Conservation (phyloP, 371 early-diverging fungal genomes). For the Apophysomyces elegans region DNA sequence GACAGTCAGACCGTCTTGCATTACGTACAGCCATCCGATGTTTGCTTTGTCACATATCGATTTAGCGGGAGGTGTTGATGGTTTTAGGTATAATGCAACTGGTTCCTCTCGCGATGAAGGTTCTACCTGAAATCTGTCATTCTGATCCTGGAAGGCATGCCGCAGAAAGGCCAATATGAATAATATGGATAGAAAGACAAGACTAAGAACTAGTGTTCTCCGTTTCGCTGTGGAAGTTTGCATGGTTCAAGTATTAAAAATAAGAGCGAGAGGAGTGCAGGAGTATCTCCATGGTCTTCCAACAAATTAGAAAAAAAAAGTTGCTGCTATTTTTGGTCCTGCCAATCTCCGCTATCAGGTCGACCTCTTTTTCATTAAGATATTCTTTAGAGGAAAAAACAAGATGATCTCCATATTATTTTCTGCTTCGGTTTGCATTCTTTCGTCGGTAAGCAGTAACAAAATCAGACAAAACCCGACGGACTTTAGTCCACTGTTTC, state of each 20-base stretch:
- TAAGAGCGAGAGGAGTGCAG: background rate
- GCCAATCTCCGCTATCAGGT: constrained; percentile 14
- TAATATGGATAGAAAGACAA: constrained; percentile 16
- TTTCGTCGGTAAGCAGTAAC: constrained; percentile 47
- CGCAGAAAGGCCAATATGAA: constrained; percentile 9
- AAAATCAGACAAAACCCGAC: constrained; percentile 54
- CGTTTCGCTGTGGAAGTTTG: constrained; percentile 20
- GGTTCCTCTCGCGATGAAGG: background rate
- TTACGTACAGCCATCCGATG: constrained; percentile 37
- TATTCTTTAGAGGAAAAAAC: background rate
- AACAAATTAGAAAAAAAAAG: background rate
- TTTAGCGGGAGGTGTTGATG: constrained; percentile 1
- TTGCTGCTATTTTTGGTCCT: constrained; percentile 7
- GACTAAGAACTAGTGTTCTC: constrained; percentile 17
- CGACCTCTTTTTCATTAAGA: background rate
- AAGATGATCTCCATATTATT: constrained; percentile 8
- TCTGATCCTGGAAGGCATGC: background rate
- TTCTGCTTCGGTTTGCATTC: constrained; percentile 18
- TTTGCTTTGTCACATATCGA: constrained; percentile 33
- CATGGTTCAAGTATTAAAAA: constrained; percentile 8
- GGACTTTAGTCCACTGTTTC: constrained; percentile 45
- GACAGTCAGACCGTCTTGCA: background rate
- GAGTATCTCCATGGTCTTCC: background rate
- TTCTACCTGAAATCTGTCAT: background rate
- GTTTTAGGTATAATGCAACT: background rate